These are phyloP conservation scores for Chiua virens DNA, from an alignment of 768 basidiomycete genomes.

Conservation along the genomic window DNA sequence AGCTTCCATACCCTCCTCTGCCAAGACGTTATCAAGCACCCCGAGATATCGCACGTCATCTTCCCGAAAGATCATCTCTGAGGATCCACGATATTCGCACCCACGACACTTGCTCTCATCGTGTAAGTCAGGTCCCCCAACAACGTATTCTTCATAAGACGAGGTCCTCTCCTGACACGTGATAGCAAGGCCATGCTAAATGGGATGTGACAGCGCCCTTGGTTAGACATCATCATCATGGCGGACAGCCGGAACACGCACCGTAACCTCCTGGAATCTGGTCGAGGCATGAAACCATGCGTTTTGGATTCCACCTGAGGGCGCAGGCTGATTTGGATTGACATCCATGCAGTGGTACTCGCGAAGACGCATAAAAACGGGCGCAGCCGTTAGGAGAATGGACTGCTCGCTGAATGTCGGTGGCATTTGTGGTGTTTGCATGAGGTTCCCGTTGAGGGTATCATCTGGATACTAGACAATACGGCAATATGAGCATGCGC, in stretches of 20 bases:
- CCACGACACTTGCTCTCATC: constrained; percentile 39
- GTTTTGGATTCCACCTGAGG: constrained; percentile 38
- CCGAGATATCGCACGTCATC: constrained; percentile 26
- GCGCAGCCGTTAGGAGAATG: constrained; percentile 42
- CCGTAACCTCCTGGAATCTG: constrained; percentile 17
- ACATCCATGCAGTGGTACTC: constrained; percentile 52
- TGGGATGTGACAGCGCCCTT: background rate
- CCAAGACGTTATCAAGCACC: constrained; percentile 4
- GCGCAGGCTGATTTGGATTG: constrained; percentile 32
- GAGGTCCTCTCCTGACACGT: constrained; percentile 24
- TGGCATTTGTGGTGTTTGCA: constrained; percentile 24
- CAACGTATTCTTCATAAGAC: constrained; percentile 44
- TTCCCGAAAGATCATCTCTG: constrained; percentile 30
- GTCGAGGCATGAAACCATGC: constrained; percentile 39
- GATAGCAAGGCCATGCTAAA: constrained; percentile 22
- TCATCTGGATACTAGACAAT: constrained; percentile 24
- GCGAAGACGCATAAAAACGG: constrained; percentile 57
- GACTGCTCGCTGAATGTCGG: constrained; percentile 34
- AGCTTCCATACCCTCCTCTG: constrained; percentile 14
- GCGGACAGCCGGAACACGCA: constrained; percentile 16
- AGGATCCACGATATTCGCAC: constrained; percentile 27
- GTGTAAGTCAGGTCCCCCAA: constrained; percentile 41
- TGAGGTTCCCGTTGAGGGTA: constrained; percentile 12
- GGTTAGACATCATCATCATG: constrained; percentile 5
- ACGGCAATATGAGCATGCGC: background rate